Base-by-base conservation (phyloP, 495 filamentous ascomycete species). In the Penicillium fimorum region DNA sequence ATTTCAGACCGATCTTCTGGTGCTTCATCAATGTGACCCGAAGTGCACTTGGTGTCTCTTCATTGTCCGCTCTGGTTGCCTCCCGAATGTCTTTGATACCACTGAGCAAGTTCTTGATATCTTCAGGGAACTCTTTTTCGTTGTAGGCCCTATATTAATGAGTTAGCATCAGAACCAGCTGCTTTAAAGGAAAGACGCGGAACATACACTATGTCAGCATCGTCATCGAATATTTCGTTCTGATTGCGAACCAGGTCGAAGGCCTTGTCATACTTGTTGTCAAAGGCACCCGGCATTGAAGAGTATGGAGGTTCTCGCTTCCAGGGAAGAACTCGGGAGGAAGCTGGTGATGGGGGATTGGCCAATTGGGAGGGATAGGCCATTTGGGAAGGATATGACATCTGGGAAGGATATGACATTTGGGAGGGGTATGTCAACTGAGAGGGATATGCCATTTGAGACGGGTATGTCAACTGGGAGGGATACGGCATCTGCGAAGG, bases 1-100 rank as follows among this genome's bases (percentile, higher is more conserved):
- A 96, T 0, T 83, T 78, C 40, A 96, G 67, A 15, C 89, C 92
- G 15, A 96, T 67, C 56, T 91, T 89, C 66, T 96, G 92, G 63
- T 96, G 92, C 44, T 88, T 82, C 74, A 92, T 87, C 5, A 96
- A 73, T 2, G 79, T 75, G 47, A 83, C 85, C n/a, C 72, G 82
- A 67, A 96, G 81, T 4, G 80, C 86, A 20, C 79, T 76, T 0
- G 92, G 92, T 0, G 88, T 94, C n/a, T 83, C 85, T 53, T 88
- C 86, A 10, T 85, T 78, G 50, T 86, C 78, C 54, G 85, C 79
- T 24, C 75, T 75, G 1, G 86, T 81, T 6, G 89, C 75, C 2
- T 91, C 86, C 55, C 81, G 79, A 63, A 91, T 89, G 13, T 89
- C 86, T 30, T 86, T 82, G 54, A 92, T 91, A 46, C 88, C 90